Base-by-base conservation (phyloP, 331 rosid species). In the Malus hybrid region DNA sequence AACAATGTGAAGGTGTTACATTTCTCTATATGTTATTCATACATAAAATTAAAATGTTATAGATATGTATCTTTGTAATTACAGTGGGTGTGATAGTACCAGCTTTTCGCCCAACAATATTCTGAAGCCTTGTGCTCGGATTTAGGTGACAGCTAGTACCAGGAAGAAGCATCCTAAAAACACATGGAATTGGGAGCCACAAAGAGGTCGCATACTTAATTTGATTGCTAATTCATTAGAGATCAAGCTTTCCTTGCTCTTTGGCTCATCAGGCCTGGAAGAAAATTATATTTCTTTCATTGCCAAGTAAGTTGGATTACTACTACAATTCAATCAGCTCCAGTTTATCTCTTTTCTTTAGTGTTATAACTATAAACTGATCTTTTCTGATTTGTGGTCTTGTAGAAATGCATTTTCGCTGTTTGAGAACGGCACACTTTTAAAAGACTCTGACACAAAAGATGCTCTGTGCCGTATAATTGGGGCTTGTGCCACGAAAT, bases 141-240 rank as follows among this genome's bases (percentile, higher is more conserved):
- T 75, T 75, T 77, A 93, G 98, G 90, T 77, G 56, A 78, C 86
- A 31, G 86, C 83, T 34, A 86, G 79, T 75, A 60, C 88, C 39
- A 90, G 89, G 87, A 94, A 90, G 90, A 94, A 94, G 78, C 81
- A 65, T 32, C 67, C 79, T 0, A 65, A 60, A n/a, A 90, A 83
- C 70, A 85, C 93, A 28, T 91, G 97, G 99, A 89, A 88, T 71
- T 94, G 96, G 99, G 99, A 91, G 84, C 76, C 88, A 29, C 96
- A 88, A 36, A 88, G 99, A 83, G 85, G 86, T 42, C 88, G 96
- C 32, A 87, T 94, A 75, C 96, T 94, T 69, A 83, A 80, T 48
- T 89, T 92, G 81, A 88, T 94, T 81, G 99, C 97, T 61, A 94
- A 90, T 71, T 94, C 99, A 32, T 42, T 94, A 83, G 99, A 94